Evolutionary conservation across 2,329 filamentous ascomycete species (phyloP).

Genomic region (Clarireedia paspali): DNA sequence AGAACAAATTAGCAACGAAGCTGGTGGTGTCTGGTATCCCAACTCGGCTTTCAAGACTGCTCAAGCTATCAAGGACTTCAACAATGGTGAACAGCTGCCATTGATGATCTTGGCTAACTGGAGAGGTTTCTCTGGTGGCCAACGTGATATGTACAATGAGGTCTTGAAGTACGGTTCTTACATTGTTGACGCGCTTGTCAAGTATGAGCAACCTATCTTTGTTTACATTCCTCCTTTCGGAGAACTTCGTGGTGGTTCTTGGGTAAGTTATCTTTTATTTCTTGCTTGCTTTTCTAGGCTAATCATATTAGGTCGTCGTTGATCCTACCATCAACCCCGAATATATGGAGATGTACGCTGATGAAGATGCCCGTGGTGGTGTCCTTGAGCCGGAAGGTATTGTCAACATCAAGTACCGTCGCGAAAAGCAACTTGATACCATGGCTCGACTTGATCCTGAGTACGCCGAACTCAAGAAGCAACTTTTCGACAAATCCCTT

Average conservation of each 20-base stretch:
- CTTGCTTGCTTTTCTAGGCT: constrained; percentile 20
- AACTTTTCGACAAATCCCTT: constrained; percentile 57
- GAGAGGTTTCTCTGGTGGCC: constrained; percentile 99
- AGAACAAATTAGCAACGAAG: constrained; percentile 89
- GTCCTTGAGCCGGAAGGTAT: constrained; percentile 97
- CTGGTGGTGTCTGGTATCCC: constrained; percentile 98
- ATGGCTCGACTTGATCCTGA: constrained; percentile 88
- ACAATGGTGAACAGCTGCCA: constrained; percentile 95
- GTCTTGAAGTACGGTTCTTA: constrained; percentile 99
- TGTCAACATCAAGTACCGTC: constrained; percentile 96
- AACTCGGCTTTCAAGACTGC: constrained; percentile 99
- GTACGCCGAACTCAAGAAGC: constrained; percentile 78
- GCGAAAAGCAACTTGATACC: constrained; percentile 92
- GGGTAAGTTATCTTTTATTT: constrained; percentile 46
- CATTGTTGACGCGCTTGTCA: constrained; percentile 96
- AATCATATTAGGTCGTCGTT: constrained; percentile 65
- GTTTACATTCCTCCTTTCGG: constrained; percentile 97
- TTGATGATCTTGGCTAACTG: constrained; percentile 99
- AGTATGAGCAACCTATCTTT: constrained; percentile 97
- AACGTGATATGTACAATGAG: constrained; percentile 99
- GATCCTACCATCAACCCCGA: constrained; percentile 96
- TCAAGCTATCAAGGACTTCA: constrained; percentile 98
- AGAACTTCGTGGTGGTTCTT: constrained; percentile 96
- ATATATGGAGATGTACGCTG: constrained; percentile 99
- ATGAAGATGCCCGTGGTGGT: constrained; percentile 89